phyloP scores from a whole-genome alignment of 1,284 basidiomycete species.

The Heterobasidion occidentale region DNA sequence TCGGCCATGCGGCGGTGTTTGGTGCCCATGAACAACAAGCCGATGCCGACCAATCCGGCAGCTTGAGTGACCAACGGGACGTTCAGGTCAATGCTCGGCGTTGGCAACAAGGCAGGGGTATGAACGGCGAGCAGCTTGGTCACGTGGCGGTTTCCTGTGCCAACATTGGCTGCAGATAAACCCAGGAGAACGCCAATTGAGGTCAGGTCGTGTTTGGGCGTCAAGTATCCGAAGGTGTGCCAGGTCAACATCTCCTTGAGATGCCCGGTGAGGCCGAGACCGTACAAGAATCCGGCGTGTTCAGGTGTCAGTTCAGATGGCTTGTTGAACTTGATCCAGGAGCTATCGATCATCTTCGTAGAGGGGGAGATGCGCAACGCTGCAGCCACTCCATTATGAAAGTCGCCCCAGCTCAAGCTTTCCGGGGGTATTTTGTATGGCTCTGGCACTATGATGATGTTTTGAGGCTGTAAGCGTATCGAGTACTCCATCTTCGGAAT shows the following conservation, averaged over 20 bases:
- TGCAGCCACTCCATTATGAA: slow-evolving; percentile 95
- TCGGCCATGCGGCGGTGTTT: slow-evolving; percentile 90
- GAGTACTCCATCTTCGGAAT: slow-evolving; percentile 79
- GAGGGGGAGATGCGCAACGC: slow-evolving; percentile 77
- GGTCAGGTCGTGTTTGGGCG: slow-evolving; percentile 91
- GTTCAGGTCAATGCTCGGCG: slow-evolving; percentile 82
- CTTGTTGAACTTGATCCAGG: slow-evolving; percentile 92
- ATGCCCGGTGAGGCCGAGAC: slow-evolving; percentile 88
- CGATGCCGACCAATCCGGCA: slow-evolving; percentile 83
- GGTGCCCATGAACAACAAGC: slow-evolving; percentile 85
- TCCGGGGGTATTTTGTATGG: slow-evolving; percentile 61
- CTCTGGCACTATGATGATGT: slow-evolving; percentile 56
- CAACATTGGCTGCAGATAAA: slow-evolving; percentile 86
- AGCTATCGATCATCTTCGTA: slow-evolving; percentile 77
- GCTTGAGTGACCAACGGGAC: slow-evolving; percentile 87
- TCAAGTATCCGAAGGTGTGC: slow-evolving; percentile 87
- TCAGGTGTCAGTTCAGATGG: slow-evolving; percentile 81
- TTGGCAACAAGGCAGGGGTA: slow-evolving; percentile 86
- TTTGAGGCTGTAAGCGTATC: slow-evolving; percentile 66
- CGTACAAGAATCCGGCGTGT: slow-evolving; percentile 93
- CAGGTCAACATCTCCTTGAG: slow-evolving; percentile 83
- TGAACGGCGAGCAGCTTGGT: slow-evolving; percentile 91
- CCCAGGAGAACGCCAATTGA: slow-evolving; percentile 92
- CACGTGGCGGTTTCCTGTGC: slow-evolving; percentile 79
- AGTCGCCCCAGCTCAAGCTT: slow-evolving; percentile 85